These are phyloP conservation scores for Marasmius fiardii DNA, from an alignment of 1,284 basidiomycete species.

Conservation along the genomic window DNA sequence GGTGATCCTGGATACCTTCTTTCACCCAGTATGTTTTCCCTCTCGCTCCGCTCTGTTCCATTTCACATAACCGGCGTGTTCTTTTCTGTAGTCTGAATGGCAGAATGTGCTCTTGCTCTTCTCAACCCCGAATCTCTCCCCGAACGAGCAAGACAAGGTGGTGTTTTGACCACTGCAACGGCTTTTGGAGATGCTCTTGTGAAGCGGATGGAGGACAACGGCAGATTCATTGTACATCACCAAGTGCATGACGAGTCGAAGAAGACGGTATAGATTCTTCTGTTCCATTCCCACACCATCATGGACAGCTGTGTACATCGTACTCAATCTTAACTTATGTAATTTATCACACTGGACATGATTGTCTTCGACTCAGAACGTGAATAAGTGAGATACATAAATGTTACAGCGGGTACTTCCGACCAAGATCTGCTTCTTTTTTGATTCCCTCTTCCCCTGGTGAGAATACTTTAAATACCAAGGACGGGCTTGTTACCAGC, in stretches of 20 bases:
- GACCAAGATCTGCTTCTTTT: not conserved
- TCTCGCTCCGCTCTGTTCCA: not conserved
- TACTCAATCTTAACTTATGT: no score
- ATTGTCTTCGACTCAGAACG: not conserved
- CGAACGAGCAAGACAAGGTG: slow-evolving; percentile 57
- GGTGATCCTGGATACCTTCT: slow-evolving; percentile 82
- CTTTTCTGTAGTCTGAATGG: slow-evolving; percentile 66
- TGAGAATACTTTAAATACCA: slow-evolving; percentile 5
- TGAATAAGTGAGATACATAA: not conserved
- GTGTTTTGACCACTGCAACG: slow-evolving; percentile 75
- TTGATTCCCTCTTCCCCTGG: not conserved
- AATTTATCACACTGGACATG: no score
- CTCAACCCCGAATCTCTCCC: slow-evolving; percentile 56
- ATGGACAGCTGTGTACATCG: no score
- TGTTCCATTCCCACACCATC: not conserved
- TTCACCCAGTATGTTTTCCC: slow-evolving; percentile 51
- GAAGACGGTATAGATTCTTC: not conserved
- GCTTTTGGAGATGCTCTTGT: slow-evolving; percentile 75
- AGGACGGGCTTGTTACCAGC: slow-evolving; percentile 35
- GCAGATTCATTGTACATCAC: slow-evolving; percentile 4
- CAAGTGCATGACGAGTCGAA: slow-evolving; percentile 1
- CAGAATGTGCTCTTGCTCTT: slow-evolving; percentile 73
- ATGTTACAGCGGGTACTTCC: not conserved
- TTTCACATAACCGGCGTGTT: not conserved
- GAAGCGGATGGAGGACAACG: slow-evolving; percentile 43